Base-by-base conservation (phyloP, 441 rosid genomes). In the Gossypium laxum region DNA sequence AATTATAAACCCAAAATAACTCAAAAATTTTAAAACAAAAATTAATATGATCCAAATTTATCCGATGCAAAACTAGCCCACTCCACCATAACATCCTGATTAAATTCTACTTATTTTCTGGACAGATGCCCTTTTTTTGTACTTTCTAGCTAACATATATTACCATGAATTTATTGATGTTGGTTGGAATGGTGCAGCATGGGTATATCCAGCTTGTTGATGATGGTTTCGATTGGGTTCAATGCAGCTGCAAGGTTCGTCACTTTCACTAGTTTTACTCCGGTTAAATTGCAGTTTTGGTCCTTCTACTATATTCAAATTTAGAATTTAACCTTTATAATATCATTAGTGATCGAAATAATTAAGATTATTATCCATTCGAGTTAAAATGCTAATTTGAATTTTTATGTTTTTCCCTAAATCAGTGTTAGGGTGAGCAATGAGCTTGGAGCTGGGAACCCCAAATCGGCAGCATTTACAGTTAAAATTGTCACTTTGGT, bases 221-320 rank as follows among this genome's bases (percentile, higher is more conserved):
- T 90, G 72, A 92, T 86, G 92, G 88, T 92, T 14, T 85, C 98
- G 0, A 86, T 89, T 5, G 98, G 98, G 7, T 90, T 92, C 82
- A 92, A 90, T 43, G 96, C 98, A 2, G 96, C 96, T 48, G 95
- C 87, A 61, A 92, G 98, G 96, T 90, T 82, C 51, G 76, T 78
- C 28, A 75, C 74, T 58, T 38, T n/a, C 15, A 10, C 1, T 5
- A 15, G 6, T 30, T 30, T 30, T 30, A 30, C 34, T 4, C 34
- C 34, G 6, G 34, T 4, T 4, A 30, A 30, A 30, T 30, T 30
- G 6, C 34, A 30, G 34, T 30, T 30, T 30, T 30, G 34, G 34
- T 30, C 34, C 7, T 30, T 30, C 7, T 5, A 4, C 34, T 30
- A 30, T 30, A 30, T 30, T 30, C 1, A 30, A 30, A 30, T 30